Base-by-base conservation (phyloP, 352 stramenopile genomes). In the Phytophthora meadii region DNA sequence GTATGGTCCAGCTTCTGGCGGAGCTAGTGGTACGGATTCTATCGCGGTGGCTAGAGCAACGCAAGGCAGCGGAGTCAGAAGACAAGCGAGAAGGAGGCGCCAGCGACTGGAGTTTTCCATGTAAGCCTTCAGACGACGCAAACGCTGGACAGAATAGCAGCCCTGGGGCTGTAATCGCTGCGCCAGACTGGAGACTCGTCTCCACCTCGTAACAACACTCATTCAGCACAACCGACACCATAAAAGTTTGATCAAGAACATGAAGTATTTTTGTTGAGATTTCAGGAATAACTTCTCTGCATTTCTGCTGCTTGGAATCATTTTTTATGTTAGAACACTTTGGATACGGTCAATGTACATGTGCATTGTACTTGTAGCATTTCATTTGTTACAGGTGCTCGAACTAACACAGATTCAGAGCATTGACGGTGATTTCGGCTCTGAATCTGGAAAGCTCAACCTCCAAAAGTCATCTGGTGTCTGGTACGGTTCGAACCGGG, bases 401-500 rank as follows among this genome's bases (percentile, higher is more conserved):
- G 9, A 3, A 10, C 0, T 3, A 36, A 36, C 30, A 2, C 17
- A 24, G 17, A 7, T 37, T 64, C 30, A 57, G 2, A 59, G 59
- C 36, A 72, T 17, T 28, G 53, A 59, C 22, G 54, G 37, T 24
- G 55, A 65, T 34, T 24, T 65, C 24, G 48, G 25, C 15, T 60
- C 59, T 36, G 50, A 93, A 55, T 95, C 87, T 2, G 87, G 84
- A 64, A 95, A 95, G 53, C 79, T 95, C 15, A 95, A 65, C 22
- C 84, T 75, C 87, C 87, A 95, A 55, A 94, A 95, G 58, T 92
- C 87, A 50, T 95, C 84, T 6, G 87, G 87, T n/a, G 87, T 95
- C 40, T 92, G 69, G 61, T 90, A 90, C 22, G 81, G 84, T 48
- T 92, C 72, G 32, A 82, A 90, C 47, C 80, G 72, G 7, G 87